Evolutionary conservation across 148 eudicot genomes (phyloP), one percentile per base, ranked within the genome.

Genomic region (Vaccinium macrocarpon): DNA sequence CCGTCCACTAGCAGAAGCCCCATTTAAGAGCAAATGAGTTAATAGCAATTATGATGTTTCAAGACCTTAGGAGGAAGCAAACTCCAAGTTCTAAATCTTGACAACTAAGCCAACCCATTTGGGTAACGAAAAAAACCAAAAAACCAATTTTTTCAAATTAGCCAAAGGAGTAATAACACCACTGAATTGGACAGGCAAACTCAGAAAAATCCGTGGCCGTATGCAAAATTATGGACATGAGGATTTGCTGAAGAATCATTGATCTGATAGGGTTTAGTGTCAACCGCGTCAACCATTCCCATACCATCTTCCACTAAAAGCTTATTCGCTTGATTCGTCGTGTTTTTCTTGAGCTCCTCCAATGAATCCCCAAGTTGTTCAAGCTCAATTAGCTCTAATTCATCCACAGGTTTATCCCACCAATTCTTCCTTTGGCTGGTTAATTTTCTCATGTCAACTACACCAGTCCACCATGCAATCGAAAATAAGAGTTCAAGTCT

Each of bases 331-430:
- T 89, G 92, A 72, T 83, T 62, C 0, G 85, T 21, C 42, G 87
- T 82, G 19, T 68, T 91, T 64, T 83, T 91, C 87, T 92, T 92
- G 71, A 92, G 91, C 77, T 90, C 93, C 15, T 90, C 86, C 89
- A 91, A 72, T 18, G 94, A 90, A 57, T 91, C 91, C 83, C 84
- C 82, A 48, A 90, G 80, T 27, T 84, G 83, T 66, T 84, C 86
- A 19, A 91, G 89, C 83, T 91, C 92, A 32, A 85, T 82, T 53
- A 84, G 85, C 1, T 83, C 90, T n/a, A 91, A 88, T 71, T 84
- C 83, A 12, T 89, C 89, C 4, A 89, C 76, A 29, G 94, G 90
- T 10, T 89, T 86, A 75, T 91, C 94, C 94, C 94, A 91, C 92
- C 94, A 91, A 49, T 81, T 82, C 66, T 85, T 90, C 52, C 32